Base-by-base conservation (phyloP, 1,284 basidiomycete genomes). In the Cronartium ribicola region DNA sequence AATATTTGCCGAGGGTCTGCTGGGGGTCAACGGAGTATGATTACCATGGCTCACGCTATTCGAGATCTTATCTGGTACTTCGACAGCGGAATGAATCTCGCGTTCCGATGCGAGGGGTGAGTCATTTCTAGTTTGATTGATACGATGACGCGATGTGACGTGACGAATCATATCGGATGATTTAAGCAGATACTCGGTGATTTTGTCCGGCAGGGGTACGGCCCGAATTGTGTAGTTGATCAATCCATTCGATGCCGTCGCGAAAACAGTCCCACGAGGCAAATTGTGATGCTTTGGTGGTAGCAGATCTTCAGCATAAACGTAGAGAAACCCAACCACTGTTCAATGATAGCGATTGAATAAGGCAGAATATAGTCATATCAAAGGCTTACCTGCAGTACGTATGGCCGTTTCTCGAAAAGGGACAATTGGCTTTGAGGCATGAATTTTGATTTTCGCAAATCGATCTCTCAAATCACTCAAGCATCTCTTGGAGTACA, bases 391-490 rank as follows among this genome's bases (percentile, higher is more conserved):
- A 90, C 91, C 91, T 77, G 84, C 79, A 3, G 84, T 91, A 79
- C 87, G 90, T 41, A 97, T 86, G 0, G 92, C 91, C 0, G 95
- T 98, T 83, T 98, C 96, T 62, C 96, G 86, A 84, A 98, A 99
- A 1, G 96, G 95, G 4, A 99, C 96, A 67, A 98, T 95, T 0
- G 95, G 94, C 78, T 94, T 89, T 0, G 94, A 97, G 7, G 90
- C 88, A 78, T 95, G 92, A 64, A 99, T 94, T 67, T 92, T 90
- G 67, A 96, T 89, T 76, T 88, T 88, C 0, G 96, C 95, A 80
- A 98, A 98, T 29, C 95, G 86, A 82, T 98, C 96, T 29, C 91
- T 87, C 20, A 99, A 84, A 81, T 98, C 96, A 82, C 93, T 94
- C 66, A 98, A 82, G 80, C 96, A 99, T 77, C 96, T 87, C 91